These are phyloP conservation scores for Chrysoporthe cubensis DNA, from an alignment of 2,329 filamentous ascomycete species.

Conservation along the genomic window DNA sequence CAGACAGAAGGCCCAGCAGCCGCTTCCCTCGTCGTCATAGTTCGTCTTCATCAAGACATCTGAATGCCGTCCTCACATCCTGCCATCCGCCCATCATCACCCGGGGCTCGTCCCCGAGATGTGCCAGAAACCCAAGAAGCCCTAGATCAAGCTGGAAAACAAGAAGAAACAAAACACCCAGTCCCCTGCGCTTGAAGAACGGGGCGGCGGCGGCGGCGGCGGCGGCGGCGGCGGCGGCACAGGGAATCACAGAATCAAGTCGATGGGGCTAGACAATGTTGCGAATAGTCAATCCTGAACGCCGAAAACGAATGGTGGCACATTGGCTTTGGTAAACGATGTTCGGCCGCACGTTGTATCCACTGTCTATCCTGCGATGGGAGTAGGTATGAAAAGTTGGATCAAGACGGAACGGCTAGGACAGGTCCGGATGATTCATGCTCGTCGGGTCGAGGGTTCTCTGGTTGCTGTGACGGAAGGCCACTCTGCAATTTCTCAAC, in stretches of 20 bases:
- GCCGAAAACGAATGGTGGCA: slow-evolving; percentile 8
- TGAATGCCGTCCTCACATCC: slow-evolving; percentile 3
- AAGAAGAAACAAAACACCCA: slow-evolving; percentile 8
- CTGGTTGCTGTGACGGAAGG: not conserved
- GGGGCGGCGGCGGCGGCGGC: not conserved
- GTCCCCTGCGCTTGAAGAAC: not conserved
- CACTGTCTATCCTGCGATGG: slow-evolving; percentile 9
- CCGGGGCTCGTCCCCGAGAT: not conserved
- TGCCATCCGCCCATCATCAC: not conserved
- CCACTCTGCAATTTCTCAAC: not conserved
- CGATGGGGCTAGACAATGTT: slow-evolving; percentile 7
- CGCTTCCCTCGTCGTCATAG: slow-evolving; percentile 7
- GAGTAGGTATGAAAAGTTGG: not conserved
- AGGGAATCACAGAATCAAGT: not conserved
- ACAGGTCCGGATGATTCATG: not conserved
- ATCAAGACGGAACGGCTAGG: not conserved
- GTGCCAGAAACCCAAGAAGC: not conserved
- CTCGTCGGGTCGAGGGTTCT: not conserved
- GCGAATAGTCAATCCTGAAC: slow-evolving; percentile 10
- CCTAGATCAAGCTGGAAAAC: slow-evolving; percentile 5
- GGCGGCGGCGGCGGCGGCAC: not conserved
- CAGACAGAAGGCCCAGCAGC: not conserved
- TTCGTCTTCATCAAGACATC: slow-evolving; percentile 24
- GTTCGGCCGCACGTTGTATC: not conserved
- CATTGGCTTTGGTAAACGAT: not conserved